Percentiles rank a stretch among this genome's conserved stretches.
Conservation (phyloP, 1,139 yeast species). For the Torulaspora globosa region DNA sequence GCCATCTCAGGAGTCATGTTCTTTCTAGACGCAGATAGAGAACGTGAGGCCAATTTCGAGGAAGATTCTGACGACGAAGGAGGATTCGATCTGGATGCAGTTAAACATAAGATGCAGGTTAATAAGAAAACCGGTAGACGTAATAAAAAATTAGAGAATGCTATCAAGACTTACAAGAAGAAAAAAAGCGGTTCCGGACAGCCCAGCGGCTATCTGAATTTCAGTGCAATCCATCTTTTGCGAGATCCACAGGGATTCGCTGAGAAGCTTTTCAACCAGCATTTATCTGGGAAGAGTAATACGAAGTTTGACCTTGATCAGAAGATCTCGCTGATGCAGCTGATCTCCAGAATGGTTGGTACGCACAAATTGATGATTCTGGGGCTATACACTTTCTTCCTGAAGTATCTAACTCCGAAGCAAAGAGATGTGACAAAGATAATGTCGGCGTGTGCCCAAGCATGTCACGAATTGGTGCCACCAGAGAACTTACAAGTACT, state of each 20-base stretch:
- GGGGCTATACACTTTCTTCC: slow-evolving; percentile 82
- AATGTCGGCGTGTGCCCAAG: slow-evolving; percentile 95
- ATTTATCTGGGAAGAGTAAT: slow-evolving; percentile 63
- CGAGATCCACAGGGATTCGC: slow-evolving; percentile 99
- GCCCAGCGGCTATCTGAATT: slow-evolving; percentile 75
- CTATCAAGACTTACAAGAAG: slow-evolving; percentile 63
- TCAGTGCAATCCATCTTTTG: slow-evolving; percentile 86
- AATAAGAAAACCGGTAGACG: slow-evolving; percentile 81
- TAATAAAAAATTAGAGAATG: slow-evolving; percentile 70
- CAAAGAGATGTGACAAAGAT: slow-evolving; percentile 92
- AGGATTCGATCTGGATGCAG: slow-evolving; percentile 59
- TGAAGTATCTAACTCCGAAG: slow-evolving; percentile 89
- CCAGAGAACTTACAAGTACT: slow-evolving; percentile 81
- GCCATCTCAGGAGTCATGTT: slow-evolving; percentile 86
- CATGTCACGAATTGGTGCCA: slow-evolving; percentile 93
- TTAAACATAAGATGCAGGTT: slow-evolving; percentile 76
- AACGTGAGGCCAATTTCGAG: slow-evolving; percentile 80
- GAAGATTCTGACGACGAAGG: slow-evolving; percentile 71
- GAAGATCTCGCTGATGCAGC: slow-evolving; percentile 79
- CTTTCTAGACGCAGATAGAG: slow-evolving; percentile 92
- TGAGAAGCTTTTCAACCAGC: slow-evolving; percentile 68
- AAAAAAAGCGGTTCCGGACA: slow-evolving; percentile 47
- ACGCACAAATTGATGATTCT: slow-evolving; percentile 87
- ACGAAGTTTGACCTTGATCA: slow-evolving; percentile 78
- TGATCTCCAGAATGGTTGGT: slow-evolving; percentile 84